phyloP scores from a whole-genome alignment of 352 stramenopile species.

The Phytophthora niederhauseri region DNA sequence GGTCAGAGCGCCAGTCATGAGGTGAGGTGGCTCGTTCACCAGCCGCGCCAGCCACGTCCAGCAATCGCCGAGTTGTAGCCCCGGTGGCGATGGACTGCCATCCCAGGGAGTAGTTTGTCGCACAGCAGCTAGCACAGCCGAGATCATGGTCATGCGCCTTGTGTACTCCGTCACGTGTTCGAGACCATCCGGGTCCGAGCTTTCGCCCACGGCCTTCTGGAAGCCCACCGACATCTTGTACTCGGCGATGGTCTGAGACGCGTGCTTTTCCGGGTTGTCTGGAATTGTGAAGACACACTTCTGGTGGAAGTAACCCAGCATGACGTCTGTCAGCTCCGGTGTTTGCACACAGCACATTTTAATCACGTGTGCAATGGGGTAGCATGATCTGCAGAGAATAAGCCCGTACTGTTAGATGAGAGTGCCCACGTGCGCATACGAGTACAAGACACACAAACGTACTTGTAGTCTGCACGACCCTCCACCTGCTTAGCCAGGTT shows the following conservation, averaged over 20 bases:
- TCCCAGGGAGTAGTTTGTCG: slow-evolving; percentile 74
- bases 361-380: slow-evolving; percentile 76
- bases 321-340: slow-evolving; percentile 70
- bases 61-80: slow-evolving; percentile 68
- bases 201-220: slow-evolving; percentile 66
- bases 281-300: slow-evolving; percentile 80
- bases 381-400: slow-evolving; percentile 53
- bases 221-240: slow-evolving; percentile 76
- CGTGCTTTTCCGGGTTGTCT: slow-evolving; percentile 59
- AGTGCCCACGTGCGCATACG: not conserved
- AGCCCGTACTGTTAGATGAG: not conserved
- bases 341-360: slow-evolving; percentile 78
- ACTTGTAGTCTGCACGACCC: slow-evolving; percentile 82
- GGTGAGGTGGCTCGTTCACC: slow-evolving; percentile 69
- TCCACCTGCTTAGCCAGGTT: slow-evolving; percentile 76
- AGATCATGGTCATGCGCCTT: slow-evolving; percentile 82
- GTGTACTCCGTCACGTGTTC: slow-evolving; percentile 83
- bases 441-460: slow-evolving; percentile 13
- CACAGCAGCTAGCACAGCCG: slow-evolving; percentile 70
- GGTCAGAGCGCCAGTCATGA: slow-evolving; percentile 71
- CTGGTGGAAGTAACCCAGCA: slow-evolving; percentile 78
- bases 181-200: slow-evolving; percentile 55
- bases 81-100: slow-evolving; percentile 50
- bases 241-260: slow-evolving; percentile 54
- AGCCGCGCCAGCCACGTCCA: slow-evolving; percentile 75